Conservation (phyloP, 1,284 basidiomycete genomes). For the Malassezia caprae region DNA sequence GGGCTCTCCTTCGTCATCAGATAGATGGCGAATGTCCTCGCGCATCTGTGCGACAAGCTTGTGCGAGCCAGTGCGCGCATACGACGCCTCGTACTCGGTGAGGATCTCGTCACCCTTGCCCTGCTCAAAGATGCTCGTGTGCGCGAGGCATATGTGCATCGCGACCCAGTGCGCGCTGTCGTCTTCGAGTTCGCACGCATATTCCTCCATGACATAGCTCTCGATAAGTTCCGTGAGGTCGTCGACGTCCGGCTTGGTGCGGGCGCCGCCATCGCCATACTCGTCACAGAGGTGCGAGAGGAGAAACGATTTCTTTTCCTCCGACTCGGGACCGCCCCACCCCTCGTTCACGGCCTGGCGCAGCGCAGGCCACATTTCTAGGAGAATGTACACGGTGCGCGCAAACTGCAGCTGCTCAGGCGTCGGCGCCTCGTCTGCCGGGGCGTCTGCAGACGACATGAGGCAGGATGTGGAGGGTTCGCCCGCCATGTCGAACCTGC, state of each 20-base stretch:
- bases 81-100: slow-evolving; percentile 27
- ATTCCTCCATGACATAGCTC: slow-evolving; percentile 40
- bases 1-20: slow-evolving; percentile 24
- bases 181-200: slow-evolving; percentile 39
- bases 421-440: slow-evolving; percentile 19
- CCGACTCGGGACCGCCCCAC: slow-evolving; percentile 41
- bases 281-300: slow-evolving; percentile 38
- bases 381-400: slow-evolving; percentile 32
- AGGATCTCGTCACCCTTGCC: slow-evolving; percentile 23
- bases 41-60: slow-evolving; percentile 12
- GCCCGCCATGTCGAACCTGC: slow-evolving; percentile 33
- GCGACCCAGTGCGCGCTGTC: slow-evolving; percentile 33
- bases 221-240: slow-evolving; percentile 39
- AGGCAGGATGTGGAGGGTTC: background rate
- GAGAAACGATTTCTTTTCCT: slow-evolving; percentile 37
- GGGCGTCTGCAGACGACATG: background rate
- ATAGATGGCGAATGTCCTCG: background rate
- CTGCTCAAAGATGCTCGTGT: slow-evolving; percentile 29
- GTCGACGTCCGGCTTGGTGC: slow-evolving; percentile 33
- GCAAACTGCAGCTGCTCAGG: slow-evolving; percentile 41
- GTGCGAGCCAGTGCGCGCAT: slow-evolving; percentile 2
- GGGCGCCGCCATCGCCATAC: slow-evolving; percentile 25
- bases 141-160: slow-evolving; percentile 26
- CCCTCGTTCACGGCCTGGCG: slow-evolving; percentile 39
- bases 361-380: slow-evolving; percentile 43